phyloP scores from a whole-genome alignment of 345 rosid genomes.

The Erysimum cheiranthoides region DNA sequence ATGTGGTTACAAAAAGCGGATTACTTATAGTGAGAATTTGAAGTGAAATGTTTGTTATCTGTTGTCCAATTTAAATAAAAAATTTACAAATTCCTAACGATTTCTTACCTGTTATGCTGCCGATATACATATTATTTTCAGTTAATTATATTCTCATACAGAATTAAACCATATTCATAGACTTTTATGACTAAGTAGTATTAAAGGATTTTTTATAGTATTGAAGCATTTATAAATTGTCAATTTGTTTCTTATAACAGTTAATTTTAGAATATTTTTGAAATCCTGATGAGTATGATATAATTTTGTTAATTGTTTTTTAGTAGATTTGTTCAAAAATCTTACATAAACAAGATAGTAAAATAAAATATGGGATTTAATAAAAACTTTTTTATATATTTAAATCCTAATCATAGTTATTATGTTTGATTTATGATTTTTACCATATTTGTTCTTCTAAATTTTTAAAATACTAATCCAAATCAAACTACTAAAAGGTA shows the following conservation, averaged over 20 bases:
- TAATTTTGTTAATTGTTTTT: no score
- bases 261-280: no score
- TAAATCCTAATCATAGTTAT: no score
- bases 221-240: not conserved
- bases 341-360: no score
- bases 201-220: not conserved
- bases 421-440: no score
- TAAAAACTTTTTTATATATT: no score
- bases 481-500: no score
- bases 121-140: not conserved
- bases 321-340: no score
- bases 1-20: not conserved
- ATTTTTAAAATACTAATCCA: no score
- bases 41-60: not conserved
- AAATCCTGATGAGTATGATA: no score
- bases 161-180: not conserved
- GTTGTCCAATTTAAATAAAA: not conserved
- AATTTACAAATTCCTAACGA: not conserved
- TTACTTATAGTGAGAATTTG: conserved; percentile 20
- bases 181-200: not conserved
- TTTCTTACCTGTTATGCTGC: not conserved
- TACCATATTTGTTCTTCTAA: no score
- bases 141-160: not conserved
- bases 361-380: no score
- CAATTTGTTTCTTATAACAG: not conserved